Evolutionary conservation across 73 alveolate species (phyloP).

Genomic region (Durusdinium trenchii): DNA sequence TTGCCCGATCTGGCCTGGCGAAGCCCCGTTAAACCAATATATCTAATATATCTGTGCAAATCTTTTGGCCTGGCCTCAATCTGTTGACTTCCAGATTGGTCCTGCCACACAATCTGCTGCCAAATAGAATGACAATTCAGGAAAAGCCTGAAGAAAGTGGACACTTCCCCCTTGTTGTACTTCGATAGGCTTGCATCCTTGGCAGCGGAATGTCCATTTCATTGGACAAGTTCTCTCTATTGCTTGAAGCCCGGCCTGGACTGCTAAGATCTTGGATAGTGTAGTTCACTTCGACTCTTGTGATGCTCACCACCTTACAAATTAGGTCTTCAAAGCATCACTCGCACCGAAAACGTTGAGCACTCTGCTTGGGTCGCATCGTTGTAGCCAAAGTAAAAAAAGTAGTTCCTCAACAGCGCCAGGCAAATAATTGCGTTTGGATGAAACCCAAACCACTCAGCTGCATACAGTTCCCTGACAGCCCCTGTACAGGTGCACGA

Average conservation of each 20-base stretch:
- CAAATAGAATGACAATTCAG: neutral
- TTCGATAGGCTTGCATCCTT: constrained; percentile 29
- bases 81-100: constrained; percentile 11
- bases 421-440: neutral
- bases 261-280: constrained; percentile 58
- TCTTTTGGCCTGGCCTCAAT: neutral
- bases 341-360: neutral
- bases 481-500: constrained; percentile 66
- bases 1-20: constrained; percentile 79
- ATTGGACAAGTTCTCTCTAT: neutral
- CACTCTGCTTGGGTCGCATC: neutral
- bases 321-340: neutral
- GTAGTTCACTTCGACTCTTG: constrained; percentile 14
- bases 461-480: neutral
- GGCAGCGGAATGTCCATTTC: too few relatives aligned
- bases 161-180: constrained; percentile 73
- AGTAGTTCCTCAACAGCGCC: constrained; percentile 17
- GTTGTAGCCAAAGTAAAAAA: constrained; percentile 44
- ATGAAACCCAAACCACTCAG: neutral
- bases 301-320: constrained; percentile 71
- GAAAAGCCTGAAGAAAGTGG: constrained; percentile 28
- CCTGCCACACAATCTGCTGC: neutral
- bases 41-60: neutral
- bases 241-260: too few relatives aligned
- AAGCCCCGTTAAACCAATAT: neutral